Evolutionary conservation across 768 basidiomycete genomes (phyloP).

Genomic region (Mycena rebaudengoi): DNA sequence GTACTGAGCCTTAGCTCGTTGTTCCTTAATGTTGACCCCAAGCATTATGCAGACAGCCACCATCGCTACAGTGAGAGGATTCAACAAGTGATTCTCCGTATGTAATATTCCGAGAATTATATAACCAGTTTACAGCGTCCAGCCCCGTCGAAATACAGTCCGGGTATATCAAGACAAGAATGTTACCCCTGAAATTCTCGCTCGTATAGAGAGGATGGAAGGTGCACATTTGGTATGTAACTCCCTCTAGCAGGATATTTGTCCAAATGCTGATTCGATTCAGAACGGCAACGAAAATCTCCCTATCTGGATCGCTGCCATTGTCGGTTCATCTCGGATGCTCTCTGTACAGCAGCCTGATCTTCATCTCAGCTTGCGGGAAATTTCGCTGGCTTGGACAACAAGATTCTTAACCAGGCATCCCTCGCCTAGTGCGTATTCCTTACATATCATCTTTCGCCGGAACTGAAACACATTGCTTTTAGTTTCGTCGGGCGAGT

Average conservation of each 20-base stretch:
- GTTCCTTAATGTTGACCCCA: background rate
- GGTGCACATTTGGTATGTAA: constrained; percentile 49
- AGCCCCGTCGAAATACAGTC: constrained; percentile 39
- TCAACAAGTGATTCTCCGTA: constrained; percentile 42
- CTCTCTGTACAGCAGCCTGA: background rate
- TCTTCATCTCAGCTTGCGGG: constrained; percentile 23
- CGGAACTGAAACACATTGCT: constrained; percentile 19
- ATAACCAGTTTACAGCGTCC: constrained; percentile 30
- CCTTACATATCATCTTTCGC: background rate
- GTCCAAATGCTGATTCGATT: background rate
- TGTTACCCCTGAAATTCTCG: constrained; percentile 32
- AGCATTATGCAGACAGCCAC: background rate
- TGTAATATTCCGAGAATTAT: background rate
- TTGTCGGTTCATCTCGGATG: constrained; percentile 23
- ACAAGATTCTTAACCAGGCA: constrained; percentile 32
- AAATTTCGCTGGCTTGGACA: constrained; percentile 31
- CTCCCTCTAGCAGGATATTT: background rate
- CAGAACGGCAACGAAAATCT: constrained; percentile 42
- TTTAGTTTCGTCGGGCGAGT: constrained; percentile 32
- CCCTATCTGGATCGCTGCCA: constrained; percentile 38
- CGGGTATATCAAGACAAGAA: constrained; percentile 33
- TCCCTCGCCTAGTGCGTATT: constrained; percentile 37
- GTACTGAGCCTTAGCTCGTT: background rate
- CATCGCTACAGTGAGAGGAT: constrained; percentile 39
- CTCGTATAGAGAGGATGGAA: constrained; percentile 43